Base-by-base conservation (phyloP, 352 stramenopile genomes). In the Peronosclerospora sorghi region DNA sequence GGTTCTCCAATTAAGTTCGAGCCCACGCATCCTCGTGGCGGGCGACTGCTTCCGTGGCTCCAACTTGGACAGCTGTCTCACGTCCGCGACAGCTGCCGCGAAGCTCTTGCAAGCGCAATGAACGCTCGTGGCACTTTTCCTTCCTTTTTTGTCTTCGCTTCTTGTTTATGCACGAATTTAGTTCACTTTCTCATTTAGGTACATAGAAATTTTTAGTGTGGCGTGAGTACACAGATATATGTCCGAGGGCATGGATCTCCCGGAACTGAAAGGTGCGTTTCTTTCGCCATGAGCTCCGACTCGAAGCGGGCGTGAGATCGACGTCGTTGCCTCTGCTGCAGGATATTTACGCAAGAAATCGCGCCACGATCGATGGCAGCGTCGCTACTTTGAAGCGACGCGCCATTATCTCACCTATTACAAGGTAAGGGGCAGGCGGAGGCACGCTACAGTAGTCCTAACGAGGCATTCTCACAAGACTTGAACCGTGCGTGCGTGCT, bases 381-480 rank as follows among this genome's bases (percentile, higher is more conserved):
- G 90, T 39, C 83, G 95, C 40, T 99, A 96, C 73, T 99, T 99
- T 59, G 95, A 98, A 73, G 96, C 89, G 13, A 97, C 96, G 44
- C 97, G 93, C 36, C 87, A 97, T 68, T 97, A 96, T 63, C 70
- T 99, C 19, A 97, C 94, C 8, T 99, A 98, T 70, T 99, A 98
- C 73, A 99, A 99, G 83, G 83, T 94, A 39, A 7, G 21, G n/a
- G n/a, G n/a, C n/a, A n/a, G n/a, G n/a, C n/a, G n/a, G n/a, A n/a
- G n/a, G n/a, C n/a, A n/a, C n/a, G n/a, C n/a, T n/a, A n/a, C n/a
- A n/a, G n/a, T n/a, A n/a, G n/a, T n/a, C n/a, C n/a, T n/a, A n/a
- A n/a, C n/a, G n/a, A n/a, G n/a, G n/a, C n/a, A n/a, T n/a, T n/a
- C n/a, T n/a, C n/a, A n/a, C n/a, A n/a, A 9, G 28, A 34, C 15